phyloP scores from a whole-genome alignment of 2,329 filamentous ascomycete species.

The Domatiomyces globalis region DNA sequence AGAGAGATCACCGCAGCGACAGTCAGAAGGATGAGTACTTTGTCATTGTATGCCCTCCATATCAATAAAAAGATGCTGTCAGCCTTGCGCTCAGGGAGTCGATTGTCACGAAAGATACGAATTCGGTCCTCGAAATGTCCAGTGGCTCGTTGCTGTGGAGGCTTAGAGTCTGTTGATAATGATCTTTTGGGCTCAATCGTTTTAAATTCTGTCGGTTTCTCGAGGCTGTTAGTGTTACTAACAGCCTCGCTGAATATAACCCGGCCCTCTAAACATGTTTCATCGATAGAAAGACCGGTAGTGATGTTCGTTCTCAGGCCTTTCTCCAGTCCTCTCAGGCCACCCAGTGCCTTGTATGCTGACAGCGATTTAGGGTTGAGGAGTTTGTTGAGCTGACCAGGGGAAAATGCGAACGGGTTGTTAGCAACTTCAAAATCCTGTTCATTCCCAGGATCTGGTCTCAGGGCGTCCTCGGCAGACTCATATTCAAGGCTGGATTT shows the following conservation, averaged over 20 bases:
- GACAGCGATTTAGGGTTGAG: conserved; percentile 76
- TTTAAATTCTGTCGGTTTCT: conserved; percentile 9
- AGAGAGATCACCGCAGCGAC: conserved; percentile 55
- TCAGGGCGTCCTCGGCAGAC: conserved; percentile 30
- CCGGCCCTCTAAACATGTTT: conserved; percentile 48
- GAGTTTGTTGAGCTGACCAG: conserved; percentile 73
- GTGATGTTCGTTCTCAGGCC: conserved; percentile 60
- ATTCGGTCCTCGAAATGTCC: conserved; percentile 41
- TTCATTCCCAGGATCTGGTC: conserved; percentile 62
- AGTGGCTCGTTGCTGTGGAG: conserved; percentile 21
- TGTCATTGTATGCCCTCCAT: conserved; percentile 61
- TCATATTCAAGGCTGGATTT: conserved; percentile 15
- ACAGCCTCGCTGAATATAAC: conserved; percentile 62
- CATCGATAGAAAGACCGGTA: conserved; percentile 63
- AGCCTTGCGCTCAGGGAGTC: conserved; percentile 48
- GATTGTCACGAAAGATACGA: conserved; percentile 47
- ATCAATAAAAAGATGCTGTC: conserved; percentile 46
- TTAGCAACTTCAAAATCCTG: conserved; percentile 56
- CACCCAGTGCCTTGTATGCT: conserved; percentile 69
- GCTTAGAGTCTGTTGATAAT: conserved; percentile 7
- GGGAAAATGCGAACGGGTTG: conserved; percentile 75
- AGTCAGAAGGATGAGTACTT: conserved; percentile 56
- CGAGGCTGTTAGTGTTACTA: conserved; percentile 6
- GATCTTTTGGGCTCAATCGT: conserved; percentile 1
- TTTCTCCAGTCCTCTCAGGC: conserved; percentile 61